Evolutionary conservation across 352 stramenopile species (phyloP), one percentile per base, ranked within the genome.

Genomic region (Globisporangium acanthophoron): DNA sequence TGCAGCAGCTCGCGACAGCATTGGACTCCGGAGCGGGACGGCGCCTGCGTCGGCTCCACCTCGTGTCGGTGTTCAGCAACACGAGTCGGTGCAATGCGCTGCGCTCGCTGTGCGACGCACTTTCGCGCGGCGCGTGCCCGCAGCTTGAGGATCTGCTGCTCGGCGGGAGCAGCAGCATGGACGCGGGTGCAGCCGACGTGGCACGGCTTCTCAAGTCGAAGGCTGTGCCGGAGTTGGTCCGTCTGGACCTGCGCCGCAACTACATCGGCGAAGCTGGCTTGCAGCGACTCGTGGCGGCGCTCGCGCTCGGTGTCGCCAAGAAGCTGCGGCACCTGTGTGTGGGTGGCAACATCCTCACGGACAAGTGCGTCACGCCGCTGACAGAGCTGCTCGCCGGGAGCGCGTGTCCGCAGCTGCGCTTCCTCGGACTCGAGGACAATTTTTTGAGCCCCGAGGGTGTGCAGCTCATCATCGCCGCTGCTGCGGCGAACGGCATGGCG

Each of bases 401-500:
- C n/a, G 61, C 64, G 3, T 89, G 75, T 52, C 73, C 78, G 15
- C 66, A 67, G 11, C 59, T 92, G 48, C 70, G 73, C 3, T 92
- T 92, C 46, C 69, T 93, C 24, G 83, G 83, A 0, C 72, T 93
- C 12, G 83, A 93, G 53, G 80, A 91, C 65, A 93, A 93, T 54
- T 92, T 90, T 56, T 59, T 93, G 48, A 88, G 79, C 27, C 62
- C 69, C 11, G 53, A 74, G 21, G 78, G 80, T 8, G 80, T 91
- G 20, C 74, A 88, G 37, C 69, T 61, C 27, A 81, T 92, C 43
- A 76, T 91, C 18, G 58, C 85, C 41, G 75, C 75, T 2, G 81
- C 81, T n/a, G 61, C 73, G 15, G 65, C 52, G 20, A 73, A 54
- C 31, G 76, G 62, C n/a, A 68, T 80, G 59, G 66, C 73, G 13